Conservation (phyloP, 2,329 filamentous ascomycete species). For the Periconia sp. region DNA sequence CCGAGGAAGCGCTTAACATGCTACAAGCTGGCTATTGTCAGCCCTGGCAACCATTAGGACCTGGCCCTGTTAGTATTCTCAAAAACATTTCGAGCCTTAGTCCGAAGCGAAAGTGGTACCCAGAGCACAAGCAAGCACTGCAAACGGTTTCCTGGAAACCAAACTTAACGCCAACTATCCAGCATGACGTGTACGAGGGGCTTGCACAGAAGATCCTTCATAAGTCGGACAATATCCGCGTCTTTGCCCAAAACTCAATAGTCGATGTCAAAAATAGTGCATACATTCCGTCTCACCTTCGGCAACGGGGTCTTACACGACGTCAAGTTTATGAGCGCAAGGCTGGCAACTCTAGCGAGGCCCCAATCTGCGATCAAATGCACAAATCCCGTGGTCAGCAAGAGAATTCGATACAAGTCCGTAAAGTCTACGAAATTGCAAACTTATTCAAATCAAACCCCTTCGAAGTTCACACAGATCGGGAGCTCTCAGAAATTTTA, state of each 20-base stretch:
- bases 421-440: too few relatives aligned
- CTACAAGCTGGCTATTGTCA: conserved; percentile 55
- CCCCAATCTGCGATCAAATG: too few relatives aligned
- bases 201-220: conserved; percentile 16
- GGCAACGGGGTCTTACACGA: too few relatives aligned
- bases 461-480: too few relatives aligned
- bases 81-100: conserved; percentile 37
- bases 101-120: conserved; percentile 40
- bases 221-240: conserved; percentile 10
- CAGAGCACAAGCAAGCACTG: conserved; percentile 25
- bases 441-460: too few relatives aligned
- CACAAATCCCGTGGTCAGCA: too few relatives aligned
- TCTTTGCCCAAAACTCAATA: conserved; percentile 10
- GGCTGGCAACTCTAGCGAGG: too few relatives aligned
- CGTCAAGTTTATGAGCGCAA: too few relatives aligned
- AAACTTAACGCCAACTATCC: conserved; percentile 22
- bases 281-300: too few relatives aligned
- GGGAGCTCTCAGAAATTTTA: too few relatives aligned
- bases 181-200: conserved; percentile 33
- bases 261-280: too few relatives aligned
- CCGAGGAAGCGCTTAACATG: conserved; percentile 59
- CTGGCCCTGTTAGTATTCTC: conserved; percentile 6
- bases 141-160: conserved; percentile 35
- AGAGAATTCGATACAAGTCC: too few relatives aligned
- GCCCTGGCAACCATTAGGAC: conserved; percentile 26